Base-by-base conservation (phyloP, 1,284 basidiomycete species). In the Mycosarcoma maydis region DNA sequence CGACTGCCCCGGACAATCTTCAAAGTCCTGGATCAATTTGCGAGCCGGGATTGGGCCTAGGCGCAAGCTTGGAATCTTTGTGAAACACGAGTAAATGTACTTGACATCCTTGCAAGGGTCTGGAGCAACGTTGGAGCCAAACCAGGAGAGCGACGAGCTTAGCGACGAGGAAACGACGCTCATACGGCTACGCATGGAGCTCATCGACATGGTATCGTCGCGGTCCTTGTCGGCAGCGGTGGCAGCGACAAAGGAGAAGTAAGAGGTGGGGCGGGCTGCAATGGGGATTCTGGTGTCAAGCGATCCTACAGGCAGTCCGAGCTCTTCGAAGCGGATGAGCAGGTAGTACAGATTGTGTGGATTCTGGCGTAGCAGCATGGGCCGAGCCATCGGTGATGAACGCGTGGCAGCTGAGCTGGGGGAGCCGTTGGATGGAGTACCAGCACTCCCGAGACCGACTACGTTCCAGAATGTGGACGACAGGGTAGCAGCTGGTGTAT, bases 331-430 rank as follows among this genome's bases (percentile, higher is more conserved):
- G 40, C 91, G 89, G 83, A 94, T 89, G 53, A 95, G 86, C 66
- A 92, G 83, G 82, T 94, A 95, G 86, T 90, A 92, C 11, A 95
- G 86, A 73, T 90, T 91, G 80, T 92, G 90, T 16, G 87, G 87
- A 82, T 93, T 90, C 70, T 91, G 86, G 8, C 86, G 82, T 42
- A 93, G 86, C 11, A 89, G 84, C 53, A 65, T 72, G 4, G 75
- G 73, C n/a, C 50, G 58, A 20, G 46, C 40, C 19, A 45, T 20
- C 10, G 29, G 10, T 14, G 24, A 11, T 13, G 56, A 24, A 9
- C 55, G 38, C 19, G 48, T 9, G 4, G 46, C 11, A n/a, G 43
- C 16, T 4, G 56, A 17, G 27, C 7, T 7, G 6, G 27, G 13
- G 16, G 56, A 24, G 8, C 55, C 41, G 22, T 44, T 5, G 4